phyloP scores from a whole-genome alignment of 345 rosid genomes.

The Sonneratia alba region DNA sequence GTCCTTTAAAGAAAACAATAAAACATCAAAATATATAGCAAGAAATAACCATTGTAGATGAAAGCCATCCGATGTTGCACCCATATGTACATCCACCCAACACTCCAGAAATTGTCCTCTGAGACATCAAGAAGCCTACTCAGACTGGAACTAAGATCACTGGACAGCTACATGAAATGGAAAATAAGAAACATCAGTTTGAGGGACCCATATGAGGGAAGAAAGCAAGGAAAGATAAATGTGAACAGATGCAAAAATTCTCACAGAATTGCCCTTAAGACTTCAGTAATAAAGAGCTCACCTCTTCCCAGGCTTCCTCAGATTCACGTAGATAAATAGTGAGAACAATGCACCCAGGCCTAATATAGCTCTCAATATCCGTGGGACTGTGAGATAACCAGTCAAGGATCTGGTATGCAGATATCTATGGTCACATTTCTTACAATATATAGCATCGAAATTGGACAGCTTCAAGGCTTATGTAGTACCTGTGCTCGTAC shows the following conservation, averaged over 20 bases:
- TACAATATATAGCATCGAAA: slow-evolving; percentile 6
- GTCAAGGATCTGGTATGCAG: slow-evolving; percentile 67
- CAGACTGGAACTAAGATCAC: slow-evolving; percentile 64
- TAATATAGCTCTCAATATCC: slow-evolving; percentile 97
- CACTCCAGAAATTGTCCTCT: slow-evolving; percentile 71
- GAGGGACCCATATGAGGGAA: background rate
- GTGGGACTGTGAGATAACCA: slow-evolving; percentile 96
- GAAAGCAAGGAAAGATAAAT: background rate
- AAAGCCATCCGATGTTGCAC: slow-evolving; percentile 80
- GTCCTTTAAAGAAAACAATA: too few relatives aligned
- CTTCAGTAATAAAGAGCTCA: slow-evolving; percentile 23
- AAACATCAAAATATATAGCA: too few relatives aligned
- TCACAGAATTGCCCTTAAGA: background rate
- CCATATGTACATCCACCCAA: slow-evolving; percentile 76
- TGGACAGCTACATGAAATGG: slow-evolving; percentile 45
- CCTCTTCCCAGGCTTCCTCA: slow-evolving; percentile 89
- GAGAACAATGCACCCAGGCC: slow-evolving; percentile 89
- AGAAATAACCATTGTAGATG: slow-evolving; percentile 45
- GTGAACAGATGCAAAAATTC: too few relatives aligned
- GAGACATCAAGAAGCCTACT: slow-evolving; percentile 70
- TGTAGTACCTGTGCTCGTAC: slow-evolving; percentile 73
- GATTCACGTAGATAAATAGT: slow-evolving; percentile 80
- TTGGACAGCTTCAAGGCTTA: slow-evolving; percentile 7
- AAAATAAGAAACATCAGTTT: background rate
- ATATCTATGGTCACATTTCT: slow-evolving; percentile 12